phyloP scores from a whole-genome alignment of 163 green algal species.

The Volvox carteri region DNA sequence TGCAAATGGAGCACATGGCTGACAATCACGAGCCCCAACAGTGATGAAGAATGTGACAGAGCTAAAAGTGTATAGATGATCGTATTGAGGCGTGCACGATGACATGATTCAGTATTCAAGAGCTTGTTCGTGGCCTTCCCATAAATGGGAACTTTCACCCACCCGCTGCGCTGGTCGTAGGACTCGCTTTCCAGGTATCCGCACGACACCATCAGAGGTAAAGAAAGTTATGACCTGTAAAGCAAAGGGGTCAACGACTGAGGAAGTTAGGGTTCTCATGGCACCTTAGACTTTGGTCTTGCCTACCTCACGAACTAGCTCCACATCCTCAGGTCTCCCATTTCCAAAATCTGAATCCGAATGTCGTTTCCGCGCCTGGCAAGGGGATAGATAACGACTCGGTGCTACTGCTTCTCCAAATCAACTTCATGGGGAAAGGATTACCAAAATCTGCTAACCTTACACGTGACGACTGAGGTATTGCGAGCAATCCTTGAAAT shows the following conservation, averaged over 20 bases:
- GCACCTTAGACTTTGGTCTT: neutral
- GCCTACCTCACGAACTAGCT: constrained; percentile 17
- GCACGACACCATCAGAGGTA: constrained; percentile 21
- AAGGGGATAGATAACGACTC: neutral
- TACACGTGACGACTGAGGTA: neutral
- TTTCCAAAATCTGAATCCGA: neutral
- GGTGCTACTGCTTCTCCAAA: constrained; percentile 14
- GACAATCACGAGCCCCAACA: too few species aligned
- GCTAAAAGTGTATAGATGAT: too few species aligned
- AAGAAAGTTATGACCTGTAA: constrained; percentile 52
- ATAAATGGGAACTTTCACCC: too few species aligned
- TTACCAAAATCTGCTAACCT: constrained; percentile 4
- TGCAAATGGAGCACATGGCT: too few species aligned
- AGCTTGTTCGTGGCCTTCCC: too few species aligned
- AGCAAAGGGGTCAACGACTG: neutral
- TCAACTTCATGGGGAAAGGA: too few species aligned
- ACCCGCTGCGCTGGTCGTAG: neutral
- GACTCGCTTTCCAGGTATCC: constrained; percentile 32
- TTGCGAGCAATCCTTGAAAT: neutral
- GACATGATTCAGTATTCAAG: too few species aligned
- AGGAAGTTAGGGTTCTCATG: constrained; percentile 18
- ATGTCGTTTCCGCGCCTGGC: neutral
- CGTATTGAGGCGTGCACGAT: too few species aligned
- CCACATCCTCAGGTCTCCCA: neutral
- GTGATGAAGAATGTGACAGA: too few species aligned